These are phyloP conservation scores for Beta vulgaris DNA, from an alignment of 148 eudicot genomes.

Conservation along the genomic window DNA sequence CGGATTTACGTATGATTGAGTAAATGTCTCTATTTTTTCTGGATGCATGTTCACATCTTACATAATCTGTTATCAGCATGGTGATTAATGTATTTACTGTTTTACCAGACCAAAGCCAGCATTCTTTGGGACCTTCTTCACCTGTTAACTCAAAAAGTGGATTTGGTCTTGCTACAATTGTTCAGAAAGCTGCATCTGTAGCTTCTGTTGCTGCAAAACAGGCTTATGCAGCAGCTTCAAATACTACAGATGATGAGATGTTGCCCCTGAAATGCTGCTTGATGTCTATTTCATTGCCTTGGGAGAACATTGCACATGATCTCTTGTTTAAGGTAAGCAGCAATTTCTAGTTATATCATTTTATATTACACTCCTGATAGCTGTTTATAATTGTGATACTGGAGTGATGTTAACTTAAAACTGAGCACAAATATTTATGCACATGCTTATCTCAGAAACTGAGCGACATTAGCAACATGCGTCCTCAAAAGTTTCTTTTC, in stretches of 20 bases:
- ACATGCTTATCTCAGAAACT: background rate
- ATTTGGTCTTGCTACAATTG: slow-evolving; percentile 52
- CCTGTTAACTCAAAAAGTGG: slow-evolving; percentile 57
- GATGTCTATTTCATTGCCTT: slow-evolving; percentile 91
- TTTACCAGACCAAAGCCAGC: slow-evolving; percentile 77
- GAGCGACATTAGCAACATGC: background rate
- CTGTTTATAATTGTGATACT: background rate
- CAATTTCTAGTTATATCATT: background rate
- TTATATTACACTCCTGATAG: background rate
- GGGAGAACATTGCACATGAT: slow-evolving; percentile 94
- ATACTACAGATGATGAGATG: slow-evolving; percentile 66
- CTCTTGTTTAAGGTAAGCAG: slow-evolving; percentile 79
- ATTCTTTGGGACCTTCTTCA: slow-evolving; percentile 49
- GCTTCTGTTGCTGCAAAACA: slow-evolving; percentile 87
- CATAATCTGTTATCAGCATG: background rate
- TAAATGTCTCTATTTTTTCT: background rate
- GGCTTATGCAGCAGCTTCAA: slow-evolving; percentile 63
- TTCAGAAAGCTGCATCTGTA: slow-evolving; percentile 75
- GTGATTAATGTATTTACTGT: background rate
- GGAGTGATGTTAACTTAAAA: background rate
- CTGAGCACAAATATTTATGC: background rate
- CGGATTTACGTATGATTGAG: no score
- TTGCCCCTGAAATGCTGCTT: slow-evolving; percentile 89
- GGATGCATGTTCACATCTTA: background rate
- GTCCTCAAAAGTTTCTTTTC: background rate